Base-by-base conservation (phyloP, 2,329 filamentous ascomycete genomes). In the Colletotrichum brevisporum region DNA sequence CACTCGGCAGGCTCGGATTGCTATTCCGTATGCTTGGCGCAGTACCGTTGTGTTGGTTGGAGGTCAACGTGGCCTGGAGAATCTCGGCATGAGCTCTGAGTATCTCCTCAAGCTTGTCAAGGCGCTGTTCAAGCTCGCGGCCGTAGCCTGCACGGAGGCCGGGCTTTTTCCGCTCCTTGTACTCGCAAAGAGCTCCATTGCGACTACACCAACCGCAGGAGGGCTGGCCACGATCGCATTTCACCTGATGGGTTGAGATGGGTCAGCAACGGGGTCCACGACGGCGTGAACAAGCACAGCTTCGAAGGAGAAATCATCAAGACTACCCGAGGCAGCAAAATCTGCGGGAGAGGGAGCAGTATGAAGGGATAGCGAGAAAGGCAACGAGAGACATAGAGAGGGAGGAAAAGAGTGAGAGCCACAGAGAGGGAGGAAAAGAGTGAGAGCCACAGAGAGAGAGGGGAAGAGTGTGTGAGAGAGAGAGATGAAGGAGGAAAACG, bases 211-310 rank as follows among this genome's bases (percentile, higher is more conserved):
- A 91, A 57, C 90, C 89, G 74, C 90, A 92, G 6, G 89, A 88
- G 2, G 92, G 92, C 74, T 94, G 91, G 5, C 90, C 90, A 43
- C 93, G 88, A 79, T 95, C 92, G 79, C 91, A 93, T 85, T 92
- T 92, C 31, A 92, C 90, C 89, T 90, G 74, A 8, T 27, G 43
- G 48, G 8, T 55, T 9, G 45, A 13, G 41, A 52, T 5, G 39
- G 21, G 60, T 75, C 60, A 52, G 70, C 58, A 24, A 53, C 60
- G 48, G 39, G 24, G 41, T 48, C 53, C 47, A 15, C 24, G 24
- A 5, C 9, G 24, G 21, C 48, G 6, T 26, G 12, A 12, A 10
- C 8, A 27, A 52, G 27, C n/a, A 50, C n/a, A 6, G 45, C 21
- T 24, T 24, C 21, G 21, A 24, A 16, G 12, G 45, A 18, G 8